A percentile compares a stretch with the other conserved stretches of the same genome.
Evolutionary conservation across 257 asterid genomes (phyloP).

Genomic region (Salvia hispanica): DNA sequence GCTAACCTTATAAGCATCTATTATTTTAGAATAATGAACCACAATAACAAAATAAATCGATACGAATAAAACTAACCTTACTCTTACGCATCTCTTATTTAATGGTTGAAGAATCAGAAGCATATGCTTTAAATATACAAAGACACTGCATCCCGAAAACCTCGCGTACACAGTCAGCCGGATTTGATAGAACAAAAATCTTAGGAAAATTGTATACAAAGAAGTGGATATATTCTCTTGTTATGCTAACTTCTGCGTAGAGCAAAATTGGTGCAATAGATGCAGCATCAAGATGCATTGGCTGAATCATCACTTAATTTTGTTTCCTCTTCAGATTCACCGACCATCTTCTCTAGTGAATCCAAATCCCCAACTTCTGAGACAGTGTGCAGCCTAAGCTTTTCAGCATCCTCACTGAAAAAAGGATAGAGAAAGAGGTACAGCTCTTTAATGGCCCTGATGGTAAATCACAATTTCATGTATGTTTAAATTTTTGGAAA

Average conservation of each 20-base stretch:
- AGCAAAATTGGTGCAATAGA: slow-evolving; percentile 11
- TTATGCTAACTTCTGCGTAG: not conserved
- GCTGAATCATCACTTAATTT: slow-evolving; percentile 39
- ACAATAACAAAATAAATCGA: no score
- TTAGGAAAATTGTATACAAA: not conserved
- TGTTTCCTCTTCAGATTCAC: slow-evolving; percentile 49
- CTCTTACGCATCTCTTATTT: not conserved
- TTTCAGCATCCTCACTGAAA: slow-evolving; percentile 91
- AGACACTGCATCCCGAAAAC: not conserved
- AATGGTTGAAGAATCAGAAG: not conserved
- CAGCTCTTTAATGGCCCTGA: slow-evolving; percentile 11
- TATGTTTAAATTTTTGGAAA: slow-evolving; percentile 20
- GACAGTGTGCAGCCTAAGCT: slow-evolving; percentile 74
- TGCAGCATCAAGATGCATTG: slow-evolving; percentile 39
- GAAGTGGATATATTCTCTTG: slow-evolving; percentile 14
- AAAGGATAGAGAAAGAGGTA: slow-evolving; percentile 11
- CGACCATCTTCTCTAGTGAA: slow-evolving; percentile 83
- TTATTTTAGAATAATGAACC: no score
- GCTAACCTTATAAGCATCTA: no score
- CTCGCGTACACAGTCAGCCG: not conserved
- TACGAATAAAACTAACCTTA: no score
- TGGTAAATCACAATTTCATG: slow-evolving; percentile 1
- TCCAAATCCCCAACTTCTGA: slow-evolving; percentile 79
- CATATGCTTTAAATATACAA: not conserved
- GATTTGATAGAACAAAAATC: not conserved